Conservation (phyloP, 169 alveolate genomes). For the Cryptosporidium meleagridis region DNA sequence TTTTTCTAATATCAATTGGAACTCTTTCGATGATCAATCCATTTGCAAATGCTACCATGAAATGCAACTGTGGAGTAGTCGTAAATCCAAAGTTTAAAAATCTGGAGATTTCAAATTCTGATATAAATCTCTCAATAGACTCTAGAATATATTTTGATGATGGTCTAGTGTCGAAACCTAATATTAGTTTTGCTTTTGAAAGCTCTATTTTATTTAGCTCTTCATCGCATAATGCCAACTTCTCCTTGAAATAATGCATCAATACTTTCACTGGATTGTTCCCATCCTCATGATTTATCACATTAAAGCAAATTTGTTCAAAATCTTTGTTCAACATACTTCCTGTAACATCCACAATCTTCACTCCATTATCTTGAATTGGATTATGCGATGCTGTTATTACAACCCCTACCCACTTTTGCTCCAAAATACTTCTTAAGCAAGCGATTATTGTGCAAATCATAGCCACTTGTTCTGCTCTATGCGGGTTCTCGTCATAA, state of each 20-base stretch:
- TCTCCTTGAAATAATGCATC: neutral
- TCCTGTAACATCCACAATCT: conserved; percentile 87
- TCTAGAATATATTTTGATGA: conserved; percentile 39
- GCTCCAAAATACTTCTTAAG: conserved; percentile 42
- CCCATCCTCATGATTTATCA: conserved; percentile 74
- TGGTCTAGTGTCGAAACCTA: conserved; percentile 81
- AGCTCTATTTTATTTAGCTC: conserved; percentile 39
- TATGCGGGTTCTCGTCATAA: conserved; percentile 30
- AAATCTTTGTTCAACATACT: conserved; percentile 83
- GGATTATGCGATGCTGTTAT: conserved; percentile 94
- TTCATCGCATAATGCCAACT: neutral
- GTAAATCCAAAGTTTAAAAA: conserved; percentile 62
- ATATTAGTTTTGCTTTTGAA: conserved; percentile 37
- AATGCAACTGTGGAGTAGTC: conserved; percentile 87
- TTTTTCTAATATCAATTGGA: neutral
- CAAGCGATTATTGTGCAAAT: conserved; percentile 58
- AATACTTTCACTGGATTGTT: conserved; percentile 8
- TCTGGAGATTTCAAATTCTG: neutral
- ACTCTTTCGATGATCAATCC: neutral
- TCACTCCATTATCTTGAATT: conserved; percentile 89
- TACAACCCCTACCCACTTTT: conserved; percentile 86
- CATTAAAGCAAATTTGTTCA: conserved; percentile 79
- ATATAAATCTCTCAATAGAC: conserved; percentile 6
- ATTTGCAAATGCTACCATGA: conserved; percentile 76
- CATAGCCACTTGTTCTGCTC: conserved; percentile 35